These are phyloP conservation scores for Botryosphaeria dothidea DNA, from an alignment of 2,329 filamentous ascomycete genomes.

Conservation along the genomic window DNA sequence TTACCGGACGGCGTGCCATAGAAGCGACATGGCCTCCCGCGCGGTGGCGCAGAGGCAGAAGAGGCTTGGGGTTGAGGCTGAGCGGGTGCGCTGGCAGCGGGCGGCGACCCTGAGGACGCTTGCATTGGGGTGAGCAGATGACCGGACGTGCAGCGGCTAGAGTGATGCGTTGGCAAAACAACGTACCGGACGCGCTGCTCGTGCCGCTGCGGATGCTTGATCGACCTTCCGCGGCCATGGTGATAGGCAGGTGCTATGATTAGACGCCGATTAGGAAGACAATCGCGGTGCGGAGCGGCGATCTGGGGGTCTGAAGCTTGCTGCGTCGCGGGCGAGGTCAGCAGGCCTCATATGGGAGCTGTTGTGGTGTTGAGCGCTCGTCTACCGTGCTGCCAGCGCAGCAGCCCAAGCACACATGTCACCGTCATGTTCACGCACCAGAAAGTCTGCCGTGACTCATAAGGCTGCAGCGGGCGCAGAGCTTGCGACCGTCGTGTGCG, in stretches of 20 bases:
- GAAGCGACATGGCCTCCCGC: conserved; percentile 37
- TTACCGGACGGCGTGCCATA: conserved; percentile 43
- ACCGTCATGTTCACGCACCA: neutral
- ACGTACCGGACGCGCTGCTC: conserved; percentile 22
- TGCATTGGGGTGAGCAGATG: conserved; percentile 11
- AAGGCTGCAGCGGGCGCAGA: conserved; percentile 1
- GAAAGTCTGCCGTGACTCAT: conserved; percentile 1
- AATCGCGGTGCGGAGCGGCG: conserved; percentile 10
- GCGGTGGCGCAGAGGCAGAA: conserved; percentile 31
- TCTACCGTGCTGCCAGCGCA: neutral
- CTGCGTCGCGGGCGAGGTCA: conserved; percentile 9
- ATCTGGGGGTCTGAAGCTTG: conserved; percentile 11
- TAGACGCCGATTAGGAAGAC: conserved; percentile 13
- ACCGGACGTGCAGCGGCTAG: conserved; percentile 19
- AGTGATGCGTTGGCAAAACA: conserved; percentile 24
- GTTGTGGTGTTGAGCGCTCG: neutral
- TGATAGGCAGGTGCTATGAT: conserved; percentile 7
- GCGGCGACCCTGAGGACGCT: conserved; percentile 7
- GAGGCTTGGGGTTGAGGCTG: conserved; percentile 35
- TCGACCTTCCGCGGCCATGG: conserved; percentile 25
- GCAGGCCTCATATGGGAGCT: conserved; percentile 9
- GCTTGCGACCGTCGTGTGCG: neutral
- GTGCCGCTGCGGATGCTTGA: conserved; percentile 34
- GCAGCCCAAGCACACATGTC: neutral
- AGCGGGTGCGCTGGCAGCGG: conserved; percentile 19